Conservation (phyloP, 805 yeast genomes). For the Yueomyces sinensis region DNA sequence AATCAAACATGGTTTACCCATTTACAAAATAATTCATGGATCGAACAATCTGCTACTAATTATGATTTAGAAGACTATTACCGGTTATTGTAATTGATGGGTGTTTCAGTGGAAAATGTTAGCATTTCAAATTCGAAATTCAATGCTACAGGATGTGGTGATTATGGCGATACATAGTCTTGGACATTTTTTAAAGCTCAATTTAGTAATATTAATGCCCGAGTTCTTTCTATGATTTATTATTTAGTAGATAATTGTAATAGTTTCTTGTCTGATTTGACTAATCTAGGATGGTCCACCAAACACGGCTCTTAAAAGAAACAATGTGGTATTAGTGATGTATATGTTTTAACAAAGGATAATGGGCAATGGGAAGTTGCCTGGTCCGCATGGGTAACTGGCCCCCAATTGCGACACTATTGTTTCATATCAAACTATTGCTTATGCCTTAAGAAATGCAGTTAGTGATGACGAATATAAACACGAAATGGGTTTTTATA, state of each 20-base stretch:
- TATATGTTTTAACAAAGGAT: constrained; percentile 1
- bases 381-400: constrained; percentile 1
- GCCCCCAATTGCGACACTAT: constrained; percentile 2
- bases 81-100: neutral
- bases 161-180: neutral
- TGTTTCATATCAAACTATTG: neutral
- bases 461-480: constrained; percentile 1
- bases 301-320: neutral
- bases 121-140: neutral
- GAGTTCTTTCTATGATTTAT: neutral
- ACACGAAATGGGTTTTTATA: constrained; percentile 1
- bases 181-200: neutral
- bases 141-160: neutral
- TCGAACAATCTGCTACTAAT: neutral
- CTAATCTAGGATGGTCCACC: neutral
- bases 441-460: neutral
- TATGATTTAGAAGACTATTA: neutral
- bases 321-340: constrained; percentile 1
- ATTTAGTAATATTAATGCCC: neutral
- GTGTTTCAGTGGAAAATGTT: neutral
- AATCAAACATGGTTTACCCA: neutral
- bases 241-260: neutral
- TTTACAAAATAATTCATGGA: neutral
- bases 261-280: neutral
- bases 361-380: constrained; percentile 4